A percentile compares a stretch with the other conserved stretches of the same genome.
Evolutionary conservation across 2,329 filamentous ascomycete species (phyloP).

Genomic region (Fusarium sp.): DNA sequence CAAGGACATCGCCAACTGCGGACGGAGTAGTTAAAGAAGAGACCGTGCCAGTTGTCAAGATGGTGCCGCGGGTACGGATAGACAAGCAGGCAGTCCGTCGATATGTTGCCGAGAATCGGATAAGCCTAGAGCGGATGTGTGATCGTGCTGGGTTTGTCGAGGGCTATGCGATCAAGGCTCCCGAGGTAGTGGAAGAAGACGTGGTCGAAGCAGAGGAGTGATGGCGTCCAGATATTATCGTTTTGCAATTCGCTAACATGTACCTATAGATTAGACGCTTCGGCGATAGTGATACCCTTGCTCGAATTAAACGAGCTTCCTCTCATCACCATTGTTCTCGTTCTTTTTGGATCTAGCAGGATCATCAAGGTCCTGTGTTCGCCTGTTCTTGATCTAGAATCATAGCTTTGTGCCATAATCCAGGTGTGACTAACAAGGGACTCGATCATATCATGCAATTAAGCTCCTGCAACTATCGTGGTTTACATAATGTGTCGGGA

Average conservation of each 20-base stretch:
- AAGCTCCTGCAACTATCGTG: neutral
- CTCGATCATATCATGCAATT: conserved; percentile 17
- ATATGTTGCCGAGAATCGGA: conserved; percentile 71
- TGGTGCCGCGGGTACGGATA: conserved; percentile 59
- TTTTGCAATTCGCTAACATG: neutral
- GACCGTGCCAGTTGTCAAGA: conserved; percentile 42
- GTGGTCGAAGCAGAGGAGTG: conserved; percentile 35
- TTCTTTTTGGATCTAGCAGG: neutral
- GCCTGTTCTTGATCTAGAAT: neutral
- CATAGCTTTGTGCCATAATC: neutral
- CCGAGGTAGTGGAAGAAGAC: conserved; percentile 48
- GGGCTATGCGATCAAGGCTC: conserved; percentile 65
- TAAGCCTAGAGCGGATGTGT: conserved; percentile 73
- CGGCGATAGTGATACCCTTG: conserved; percentile 38
- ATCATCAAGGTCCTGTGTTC: neutral
- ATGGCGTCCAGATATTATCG: neutral
- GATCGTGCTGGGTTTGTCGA: conserved; percentile 79
- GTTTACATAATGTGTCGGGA: neutral
- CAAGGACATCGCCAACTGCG: neutral
- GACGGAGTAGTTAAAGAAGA: conserved; percentile 40
- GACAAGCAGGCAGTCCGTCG: conserved; percentile 67
- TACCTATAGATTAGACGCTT: conserved; percentile 24
- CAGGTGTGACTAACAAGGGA: neutral
- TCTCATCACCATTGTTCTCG: neutral
- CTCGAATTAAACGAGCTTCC: conserved; percentile 19